Evolutionary conservation across 768 basidiomycete genomes (phyloP), one percentile per base, ranked within the genome.

Genomic region (Multifurca ochricompacta): DNA sequence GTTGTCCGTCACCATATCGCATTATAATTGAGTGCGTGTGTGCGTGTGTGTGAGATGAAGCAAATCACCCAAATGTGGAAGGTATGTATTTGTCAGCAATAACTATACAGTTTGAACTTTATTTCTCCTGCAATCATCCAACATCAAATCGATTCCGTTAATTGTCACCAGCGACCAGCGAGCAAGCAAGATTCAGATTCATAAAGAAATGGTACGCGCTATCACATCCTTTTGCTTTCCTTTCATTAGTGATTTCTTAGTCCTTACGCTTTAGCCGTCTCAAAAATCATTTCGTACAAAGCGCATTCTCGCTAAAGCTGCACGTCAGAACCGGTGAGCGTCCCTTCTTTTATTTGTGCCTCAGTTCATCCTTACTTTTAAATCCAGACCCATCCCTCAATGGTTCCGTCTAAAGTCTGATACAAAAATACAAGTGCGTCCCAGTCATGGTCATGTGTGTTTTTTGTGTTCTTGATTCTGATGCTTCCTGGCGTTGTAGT

Each of bases 251-350:
- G 21, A n/a, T 31, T 14, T 6, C 30, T 40, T 4, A 40, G 11
- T 30, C 1, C 11, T 5, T 16, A 6, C 19, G 27, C 9, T 11
- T 6, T 18, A 97, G 95, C 95, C 95, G 74, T 97, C 95, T 70
- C 91, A 97, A 85, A 99, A 99, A 77, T 82, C 91, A 55, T 97
- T 97, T 82, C 81, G 89, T 69, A 93, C 88, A 71, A 99, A 99
- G 79, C 85, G 85, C 70, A 94, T 84, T 69, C 89, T 99, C 65
- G 92, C 95, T 70, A 99, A 98, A 81, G 91, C 91, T 58, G 72
- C 77, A 58, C 85, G 91, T 67, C 93, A 96, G 81, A 99, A 99
- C 79, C 82, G 95, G 89, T 92, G 65, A 63, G 34, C 13, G 48
- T 32, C 19, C 3, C 50, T 32, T 18, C 3, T 1, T 6, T 11